phyloP scores from a whole-genome alignment of 164 flowering plant genomes.

The Chloranthus sessilifolius region DNA sequence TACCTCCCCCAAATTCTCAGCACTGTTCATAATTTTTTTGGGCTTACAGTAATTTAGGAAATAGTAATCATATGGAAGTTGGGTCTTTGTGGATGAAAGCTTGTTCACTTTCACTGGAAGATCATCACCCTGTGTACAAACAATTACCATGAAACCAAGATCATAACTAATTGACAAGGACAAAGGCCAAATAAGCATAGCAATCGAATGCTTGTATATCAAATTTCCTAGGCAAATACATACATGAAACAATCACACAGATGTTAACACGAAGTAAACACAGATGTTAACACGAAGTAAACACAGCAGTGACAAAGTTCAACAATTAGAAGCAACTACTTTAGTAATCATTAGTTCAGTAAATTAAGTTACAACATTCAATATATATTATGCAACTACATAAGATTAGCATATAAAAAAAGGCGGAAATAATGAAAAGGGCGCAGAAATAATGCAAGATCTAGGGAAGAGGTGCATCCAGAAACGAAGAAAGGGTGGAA shows the following conservation, averaged over 20 bases:
- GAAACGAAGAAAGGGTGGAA: too few species aligned
- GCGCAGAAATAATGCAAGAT: too few species aligned
- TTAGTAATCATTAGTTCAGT: too few species aligned
- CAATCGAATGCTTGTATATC: not conserved
- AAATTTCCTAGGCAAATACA: not conserved
- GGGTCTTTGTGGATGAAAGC: constrained; percentile 61
- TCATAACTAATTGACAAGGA: not conserved
- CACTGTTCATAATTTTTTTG: constrained; percentile 36
- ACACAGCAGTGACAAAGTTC: too few species aligned
- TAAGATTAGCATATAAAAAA: too few species aligned
- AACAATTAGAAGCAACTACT: too few species aligned
- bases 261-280: not conserved
- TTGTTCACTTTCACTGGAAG: constrained; percentile 62
- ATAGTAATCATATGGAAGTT: constrained; percentile 59
- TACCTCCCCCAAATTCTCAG: constrained; percentile 64
- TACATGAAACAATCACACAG: not conserved
- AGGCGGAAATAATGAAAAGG: too few species aligned
- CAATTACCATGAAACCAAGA: constrained; percentile 1
- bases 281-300: not conserved
- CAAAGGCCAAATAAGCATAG: too few species aligned
- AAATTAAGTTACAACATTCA: too few species aligned
- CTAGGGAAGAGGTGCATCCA: too few species aligned
- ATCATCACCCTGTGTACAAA: constrained; percentile 37
- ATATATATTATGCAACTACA: too few species aligned
- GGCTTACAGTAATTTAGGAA: constrained; percentile 52